Percentiles rank a stretch among this genome's conserved stretches.
Evolutionary conservation across 2,329 filamentous ascomycete species (phyloP).

Genomic region (Geoglossum cookeanum): DNA sequence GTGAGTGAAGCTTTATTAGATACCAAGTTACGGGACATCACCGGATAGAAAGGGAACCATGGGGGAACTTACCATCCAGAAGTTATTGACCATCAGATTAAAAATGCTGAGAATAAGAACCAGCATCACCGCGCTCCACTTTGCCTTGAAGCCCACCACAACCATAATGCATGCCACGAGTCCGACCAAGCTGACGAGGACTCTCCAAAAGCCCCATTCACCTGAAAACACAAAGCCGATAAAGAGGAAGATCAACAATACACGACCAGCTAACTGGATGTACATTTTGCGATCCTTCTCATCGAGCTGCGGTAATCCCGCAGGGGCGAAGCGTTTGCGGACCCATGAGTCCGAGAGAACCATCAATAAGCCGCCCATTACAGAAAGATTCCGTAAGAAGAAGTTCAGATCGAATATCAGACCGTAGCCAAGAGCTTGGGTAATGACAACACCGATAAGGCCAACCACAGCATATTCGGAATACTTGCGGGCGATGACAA

Average conservation of each 20-base stretch:
- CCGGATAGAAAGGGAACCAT: not conserved
- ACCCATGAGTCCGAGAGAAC: constrained; percentile 97
- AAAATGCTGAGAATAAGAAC: constrained; percentile 92
- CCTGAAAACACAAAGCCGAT: constrained; percentile 91
- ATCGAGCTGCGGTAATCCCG: constrained; percentile 79
- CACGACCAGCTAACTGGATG: constrained; percentile 90
- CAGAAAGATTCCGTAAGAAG: constrained; percentile 95
- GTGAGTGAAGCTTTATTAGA: not conserved
- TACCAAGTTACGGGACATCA: not conserved
- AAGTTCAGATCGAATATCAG: constrained; percentile 99
- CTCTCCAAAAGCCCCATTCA: constrained; percentile 75
- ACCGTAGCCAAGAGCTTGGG: constrained; percentile 89
- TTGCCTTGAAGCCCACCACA: constrained; percentile 97
- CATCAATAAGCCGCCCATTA: constrained; percentile 94
- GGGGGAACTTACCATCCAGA: constrained; percentile 68
- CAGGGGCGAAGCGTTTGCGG: constrained; percentile 90
- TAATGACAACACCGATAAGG: constrained; percentile 75
- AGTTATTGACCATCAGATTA: constrained; percentile 97
- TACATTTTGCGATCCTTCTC: constrained; percentile 99
- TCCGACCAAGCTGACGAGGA: constrained; percentile 68
- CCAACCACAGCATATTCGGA: constrained; percentile 84
- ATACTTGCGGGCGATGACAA: constrained; percentile 84
- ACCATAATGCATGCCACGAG: constrained; percentile 94
- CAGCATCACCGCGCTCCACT: constrained; percentile 90
- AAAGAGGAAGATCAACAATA: constrained; percentile 94